Percentiles rank a stretch among this genome's conserved stretches.
Evolutionary conservation across 495 filamentous ascomycete species (phyloP).

Genomic region (Talaromyces proteolyticus): DNA sequence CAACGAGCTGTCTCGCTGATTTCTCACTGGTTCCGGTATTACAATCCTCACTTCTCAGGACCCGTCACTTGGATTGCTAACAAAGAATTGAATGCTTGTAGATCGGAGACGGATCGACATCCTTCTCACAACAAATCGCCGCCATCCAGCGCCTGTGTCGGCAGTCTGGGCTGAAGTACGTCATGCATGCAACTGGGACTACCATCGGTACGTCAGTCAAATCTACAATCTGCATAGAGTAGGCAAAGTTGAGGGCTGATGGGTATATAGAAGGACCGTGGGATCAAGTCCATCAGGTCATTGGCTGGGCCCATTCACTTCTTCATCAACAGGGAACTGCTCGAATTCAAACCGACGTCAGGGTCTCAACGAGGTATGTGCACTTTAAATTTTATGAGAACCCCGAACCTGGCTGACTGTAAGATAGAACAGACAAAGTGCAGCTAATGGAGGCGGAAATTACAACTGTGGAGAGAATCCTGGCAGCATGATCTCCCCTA

Average conservation of each 20-base stretch:
- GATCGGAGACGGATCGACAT: slow-evolving; percentile 66
- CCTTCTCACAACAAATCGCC: slow-evolving; percentile 74
- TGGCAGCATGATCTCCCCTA: slow-evolving; percentile 1
- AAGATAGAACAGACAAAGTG: slow-evolving; percentile 18
- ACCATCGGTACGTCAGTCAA: slow-evolving; percentile 62
- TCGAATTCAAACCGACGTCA: slow-evolving; percentile 76
- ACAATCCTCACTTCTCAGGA: background rate
- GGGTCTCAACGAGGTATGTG: slow-evolving; percentile 65
- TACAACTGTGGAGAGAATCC: slow-evolving; percentile 17
- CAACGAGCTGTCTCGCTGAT: slow-evolving; percentile 57
- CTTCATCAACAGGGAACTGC: slow-evolving; percentile 68
- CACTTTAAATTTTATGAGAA: background rate
- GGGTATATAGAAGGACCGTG: slow-evolving; percentile 64
- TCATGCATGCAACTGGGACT: slow-evolving; percentile 81
- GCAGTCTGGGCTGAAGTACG: slow-evolving; percentile 61
- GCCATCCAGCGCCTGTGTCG: slow-evolving; percentile 71
- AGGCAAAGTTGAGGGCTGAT: slow-evolving; percentile 10
- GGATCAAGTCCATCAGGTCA: slow-evolving; percentile 71
- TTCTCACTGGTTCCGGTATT: slow-evolving; percentile 68
- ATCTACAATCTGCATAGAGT: slow-evolving; percentile 26
- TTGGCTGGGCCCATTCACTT: slow-evolving; percentile 76
- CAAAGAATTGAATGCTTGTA: slow-evolving; percentile 14
- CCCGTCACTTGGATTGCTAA: background rate
- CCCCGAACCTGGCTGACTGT: background rate
- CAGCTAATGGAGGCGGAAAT: slow-evolving; percentile 15